Evolutionary conservation across 306 rosid species (phyloP).

Genomic region (Sophora flavescens): DNA sequence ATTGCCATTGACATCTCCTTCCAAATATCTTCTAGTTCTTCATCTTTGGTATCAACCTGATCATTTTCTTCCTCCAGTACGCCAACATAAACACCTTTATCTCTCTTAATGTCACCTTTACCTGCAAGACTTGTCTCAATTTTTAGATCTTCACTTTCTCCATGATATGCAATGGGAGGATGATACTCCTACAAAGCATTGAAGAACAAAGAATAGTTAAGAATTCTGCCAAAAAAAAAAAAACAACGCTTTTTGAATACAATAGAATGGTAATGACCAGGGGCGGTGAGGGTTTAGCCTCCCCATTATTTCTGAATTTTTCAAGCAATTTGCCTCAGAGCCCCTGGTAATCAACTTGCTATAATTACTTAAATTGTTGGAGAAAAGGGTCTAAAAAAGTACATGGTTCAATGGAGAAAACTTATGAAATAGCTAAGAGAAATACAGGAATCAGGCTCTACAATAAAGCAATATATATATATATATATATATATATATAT

Average conservation of each 20-base stretch:
- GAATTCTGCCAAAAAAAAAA: slow-evolving; percentile 35
- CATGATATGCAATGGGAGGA: slow-evolving; percentile 42
- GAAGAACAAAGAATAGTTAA: slow-evolving; percentile 37
- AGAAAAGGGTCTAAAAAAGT: background rate
- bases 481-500: background rate
- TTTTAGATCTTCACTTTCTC: slow-evolving; percentile 43
- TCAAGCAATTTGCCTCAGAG: no score
- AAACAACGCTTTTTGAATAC: background rate
- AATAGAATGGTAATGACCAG: background rate
- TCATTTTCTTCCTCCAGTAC: slow-evolving; percentile 60
- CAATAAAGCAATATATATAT: background rate
- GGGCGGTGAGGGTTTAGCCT: no score
- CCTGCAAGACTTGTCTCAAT: slow-evolving; percentile 34
- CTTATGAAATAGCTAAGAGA: slow-evolving; percentile 2
- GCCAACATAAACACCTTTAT: slow-evolving; percentile 78
- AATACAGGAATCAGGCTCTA: background rate
- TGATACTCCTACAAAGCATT: slow-evolving; percentile 51
- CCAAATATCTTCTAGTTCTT: slow-evolving; percentile 84
- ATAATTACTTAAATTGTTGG: background rate
- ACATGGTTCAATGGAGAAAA: slow-evolving; percentile 8
- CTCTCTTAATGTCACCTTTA: slow-evolving; percentile 42
- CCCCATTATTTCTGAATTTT: no score
- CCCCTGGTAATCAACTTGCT: no score
- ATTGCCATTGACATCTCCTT: slow-evolving; percentile 84
- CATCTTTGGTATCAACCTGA: slow-evolving; percentile 56